These are phyloP conservation scores for Pseudonitzschia multistriata DNA, from an alignment of 108 stramenopile species.

Conservation along the genomic window DNA sequence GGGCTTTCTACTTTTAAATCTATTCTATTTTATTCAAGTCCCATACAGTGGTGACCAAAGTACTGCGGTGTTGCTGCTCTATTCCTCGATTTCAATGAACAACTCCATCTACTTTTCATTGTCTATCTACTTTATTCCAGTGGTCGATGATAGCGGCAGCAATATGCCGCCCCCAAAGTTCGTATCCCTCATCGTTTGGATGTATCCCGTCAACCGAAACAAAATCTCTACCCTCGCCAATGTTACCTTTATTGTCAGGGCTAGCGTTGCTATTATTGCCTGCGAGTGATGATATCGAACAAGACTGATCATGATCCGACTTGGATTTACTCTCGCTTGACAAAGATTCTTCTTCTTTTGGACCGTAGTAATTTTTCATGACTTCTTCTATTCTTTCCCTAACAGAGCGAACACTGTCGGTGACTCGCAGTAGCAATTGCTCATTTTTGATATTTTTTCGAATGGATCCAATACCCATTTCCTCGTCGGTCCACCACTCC, in stretches of 20 bases:
- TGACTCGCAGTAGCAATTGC: conserved; percentile 40
- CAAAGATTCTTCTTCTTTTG: conserved; percentile 20
- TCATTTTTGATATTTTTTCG: conserved; percentile 32
- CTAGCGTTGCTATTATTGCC: not conserved
- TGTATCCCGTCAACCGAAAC: conserved; percentile 56
- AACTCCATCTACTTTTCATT: not conserved
- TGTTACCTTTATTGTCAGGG: not conserved
- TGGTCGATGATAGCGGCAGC: conserved; percentile 51
- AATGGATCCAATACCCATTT: conserved; percentile 36
- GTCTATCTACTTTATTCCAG: conserved; percentile 27
- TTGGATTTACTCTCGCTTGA: no score
- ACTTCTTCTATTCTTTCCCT: conserved; percentile 41
- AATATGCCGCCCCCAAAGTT: conserved; percentile 68
- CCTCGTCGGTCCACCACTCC: conserved; percentile 34
- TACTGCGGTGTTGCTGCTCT: no score
- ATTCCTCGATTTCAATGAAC: no score
- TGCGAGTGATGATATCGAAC: no score
- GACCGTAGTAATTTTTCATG: conserved; percentile 49
- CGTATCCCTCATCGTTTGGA: conserved; percentile 69
- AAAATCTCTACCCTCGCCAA: not conserved
- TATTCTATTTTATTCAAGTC: not conserved
- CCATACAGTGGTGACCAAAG: not conserved
- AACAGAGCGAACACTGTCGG: conserved; percentile 37
- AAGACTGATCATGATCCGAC: not conserved
- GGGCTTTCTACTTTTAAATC: no score